Evolutionary conservation across 2,329 filamentous ascomycete genomes (phyloP).

Genomic region (Gyromitra esculenta): DNA sequence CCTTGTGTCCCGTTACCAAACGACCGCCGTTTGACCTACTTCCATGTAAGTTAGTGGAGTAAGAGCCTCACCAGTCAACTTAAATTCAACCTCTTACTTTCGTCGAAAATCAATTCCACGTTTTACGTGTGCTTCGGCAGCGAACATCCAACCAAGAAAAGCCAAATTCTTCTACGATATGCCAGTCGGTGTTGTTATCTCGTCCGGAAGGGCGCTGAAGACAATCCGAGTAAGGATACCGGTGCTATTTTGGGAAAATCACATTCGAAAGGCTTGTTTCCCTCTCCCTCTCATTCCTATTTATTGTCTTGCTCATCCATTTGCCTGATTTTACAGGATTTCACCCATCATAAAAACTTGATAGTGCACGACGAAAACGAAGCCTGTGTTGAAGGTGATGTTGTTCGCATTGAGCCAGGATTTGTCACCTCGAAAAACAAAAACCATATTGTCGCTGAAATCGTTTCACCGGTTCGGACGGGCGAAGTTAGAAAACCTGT

Average conservation of each 20-base stretch:
- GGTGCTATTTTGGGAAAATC: slow-evolving; percentile 40
- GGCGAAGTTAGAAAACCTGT: slow-evolving; percentile 36
- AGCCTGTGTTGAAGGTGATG: slow-evolving; percentile 53
- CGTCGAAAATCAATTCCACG: neutral
- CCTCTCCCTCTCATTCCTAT: neutral
- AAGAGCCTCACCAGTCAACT: neutral
- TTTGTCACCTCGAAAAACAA: slow-evolving; percentile 46
- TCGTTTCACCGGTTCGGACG: slow-evolving; percentile 51
- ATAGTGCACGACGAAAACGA: slow-evolving; percentile 52
- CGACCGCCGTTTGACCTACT: neutral
- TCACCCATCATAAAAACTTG: slow-evolving; percentile 29
- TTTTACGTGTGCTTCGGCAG: neutral
- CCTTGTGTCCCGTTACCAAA: neutral
- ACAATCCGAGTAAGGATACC: slow-evolving; percentile 53
- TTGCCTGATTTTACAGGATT: slow-evolving; percentile 29
- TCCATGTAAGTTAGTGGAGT: too few species aligned
- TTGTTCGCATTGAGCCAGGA: slow-evolving; percentile 44
- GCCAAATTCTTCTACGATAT: slow-evolving; percentile 2
- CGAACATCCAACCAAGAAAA: neutral
- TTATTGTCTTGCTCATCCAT: neutral
- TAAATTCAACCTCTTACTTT: neutral
- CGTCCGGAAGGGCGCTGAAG: slow-evolving; percentile 42
- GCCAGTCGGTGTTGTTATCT: slow-evolving; percentile 52
- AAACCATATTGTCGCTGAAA: slow-evolving; percentile 53
- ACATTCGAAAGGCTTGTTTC: slow-evolving; percentile 51